phyloP scores from a whole-genome alignment of 2,329 filamentous ascomycete species.

The Ophiostoma quercus region DNA sequence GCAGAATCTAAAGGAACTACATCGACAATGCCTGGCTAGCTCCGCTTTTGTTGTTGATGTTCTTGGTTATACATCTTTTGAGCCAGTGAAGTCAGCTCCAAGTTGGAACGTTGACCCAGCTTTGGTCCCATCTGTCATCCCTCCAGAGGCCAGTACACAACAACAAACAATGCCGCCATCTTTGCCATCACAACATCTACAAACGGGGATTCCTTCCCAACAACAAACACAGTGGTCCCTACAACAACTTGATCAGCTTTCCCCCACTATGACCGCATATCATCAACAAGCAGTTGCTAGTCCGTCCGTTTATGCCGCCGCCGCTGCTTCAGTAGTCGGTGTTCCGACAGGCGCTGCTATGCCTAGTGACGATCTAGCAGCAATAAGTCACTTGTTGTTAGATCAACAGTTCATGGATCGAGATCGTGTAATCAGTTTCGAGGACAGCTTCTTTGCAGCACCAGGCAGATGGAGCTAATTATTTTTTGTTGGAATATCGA shows the following conservation, averaged over 20 bases:
- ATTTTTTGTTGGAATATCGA: neutral
- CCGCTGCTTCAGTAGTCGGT: conserved; percentile 12
- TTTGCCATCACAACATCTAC: neutral
- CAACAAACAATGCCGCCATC: neutral
- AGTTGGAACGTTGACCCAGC: neutral
- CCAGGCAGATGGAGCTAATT: conserved; percentile 16
- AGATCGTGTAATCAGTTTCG: conserved; percentile 30
- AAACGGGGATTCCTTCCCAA: neutral
- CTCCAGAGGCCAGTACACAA: neutral
- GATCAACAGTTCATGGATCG: conserved; percentile 29
- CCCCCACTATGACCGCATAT: conserved; percentile 11
- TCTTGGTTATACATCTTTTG: conserved; percentile 17
- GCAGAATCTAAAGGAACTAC: conserved; percentile 19
- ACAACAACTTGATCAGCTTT: conserved; percentile 10
- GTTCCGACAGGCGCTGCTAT: neutral
- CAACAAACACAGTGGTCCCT: conserved; percentile 10
- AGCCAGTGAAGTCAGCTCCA: neutral
- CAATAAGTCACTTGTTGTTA: conserved; percentile 32
- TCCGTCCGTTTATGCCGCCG: conserved; percentile 3
- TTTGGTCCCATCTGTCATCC: neutral
- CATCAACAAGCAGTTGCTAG: conserved; percentile 15
- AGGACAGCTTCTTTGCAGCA: conserved; percentile 21
- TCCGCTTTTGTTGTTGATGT: conserved; percentile 21
- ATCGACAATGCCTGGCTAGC: conserved; percentile 19
- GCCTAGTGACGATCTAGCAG: conserved; percentile 27